Evolutionary conservation across 768 basidiomycete genomes (phyloP), one percentile per base, ranked within the genome.

Genomic region (Lactarius psammicola): DNA sequence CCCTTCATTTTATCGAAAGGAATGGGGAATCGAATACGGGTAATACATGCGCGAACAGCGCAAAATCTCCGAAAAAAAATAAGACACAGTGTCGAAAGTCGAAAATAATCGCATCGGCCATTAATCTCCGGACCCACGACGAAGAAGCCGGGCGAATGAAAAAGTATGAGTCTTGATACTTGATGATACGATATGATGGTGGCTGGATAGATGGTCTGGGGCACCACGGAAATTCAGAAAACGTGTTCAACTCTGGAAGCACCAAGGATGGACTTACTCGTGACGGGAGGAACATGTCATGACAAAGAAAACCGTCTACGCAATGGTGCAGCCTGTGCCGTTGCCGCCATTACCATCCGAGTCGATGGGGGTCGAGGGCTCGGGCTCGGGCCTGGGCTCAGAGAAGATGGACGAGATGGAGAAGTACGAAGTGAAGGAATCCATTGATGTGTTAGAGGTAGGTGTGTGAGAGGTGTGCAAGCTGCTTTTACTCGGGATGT

Each of bases 381-480:
- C 2, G 6, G 62, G 42, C 30, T 55, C 54, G 15, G 53, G 30
- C 26, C 30, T 31, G 15, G 54, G 6, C 40, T 62, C 59, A 20
- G 62, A 18, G n/a, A 6, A 4, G 53, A 17, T 36, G 28, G 49
- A 28, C 9, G 49, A 4, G 44, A 31, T 49, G 28, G 33, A 15
- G 20, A 56, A 54, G 13, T 56, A n/a, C 13, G 62, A 40, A 11
- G 38, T 55, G 53, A 63, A 63, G 62, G 59, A 60, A 60, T 60
- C 59, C 59, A 60, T 60, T 60, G 53, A 30, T 54, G 28, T 54
- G 15, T 28, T 30, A 54, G 30, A 31, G 26, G 53, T 30, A 10
- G 40, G 40, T 6, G 40, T 42, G 40, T 18, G 5, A 15, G n/a
- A n/a, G n/a, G n/a, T n/a, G n/a, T n/a, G n/a, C n/a, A 42, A 17